Evolutionary conservation across 371 early-diverging fungal genomes (phyloP).

Genomic region (Mucor piriformis): DNA sequence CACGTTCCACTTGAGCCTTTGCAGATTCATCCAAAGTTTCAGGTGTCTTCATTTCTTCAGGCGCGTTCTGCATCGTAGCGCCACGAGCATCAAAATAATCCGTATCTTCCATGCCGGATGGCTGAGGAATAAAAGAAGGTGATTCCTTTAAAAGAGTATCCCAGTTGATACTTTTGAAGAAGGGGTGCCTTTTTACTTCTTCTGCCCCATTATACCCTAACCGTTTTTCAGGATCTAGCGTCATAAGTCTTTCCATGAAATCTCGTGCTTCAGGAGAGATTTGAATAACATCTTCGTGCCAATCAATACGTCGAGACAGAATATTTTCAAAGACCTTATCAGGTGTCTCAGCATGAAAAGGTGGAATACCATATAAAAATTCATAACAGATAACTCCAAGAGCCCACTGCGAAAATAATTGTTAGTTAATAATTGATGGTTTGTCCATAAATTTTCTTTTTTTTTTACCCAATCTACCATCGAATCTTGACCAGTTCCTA

Average conservation of each 20-base stretch:
- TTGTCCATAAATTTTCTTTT: background rate
- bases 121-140: conserved; percentile 87
- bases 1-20: conserved; percentile 41
- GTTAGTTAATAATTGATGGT: background rate
- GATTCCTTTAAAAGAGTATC: conserved; percentile 67
- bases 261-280: conserved; percentile 84
- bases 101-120: conserved; percentile 81
- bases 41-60: conserved; percentile 13
- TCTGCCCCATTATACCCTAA: conserved; percentile 73
- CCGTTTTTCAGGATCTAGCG: conserved; percentile 73
- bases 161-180: conserved; percentile 71
- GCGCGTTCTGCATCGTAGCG: conserved; percentile 59
- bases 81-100: conserved; percentile 95
- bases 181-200: conserved; percentile 70
- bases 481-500: conserved; percentile 83
- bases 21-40: conserved; percentile 22
- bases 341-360: conserved; percentile 83
- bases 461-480: conserved; percentile 88
- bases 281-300: conserved; percentile 69
- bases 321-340: conserved; percentile 88
- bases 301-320: conserved; percentile 70
- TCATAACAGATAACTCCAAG: conserved; percentile 90
- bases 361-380: conserved; percentile 85
- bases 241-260: conserved; percentile 85
- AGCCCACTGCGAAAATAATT: conserved; percentile 70